Evolutionary conservation across 2,329 filamentous ascomycete species (phyloP).

Genomic region (Aspergillus cejpii): DNA sequence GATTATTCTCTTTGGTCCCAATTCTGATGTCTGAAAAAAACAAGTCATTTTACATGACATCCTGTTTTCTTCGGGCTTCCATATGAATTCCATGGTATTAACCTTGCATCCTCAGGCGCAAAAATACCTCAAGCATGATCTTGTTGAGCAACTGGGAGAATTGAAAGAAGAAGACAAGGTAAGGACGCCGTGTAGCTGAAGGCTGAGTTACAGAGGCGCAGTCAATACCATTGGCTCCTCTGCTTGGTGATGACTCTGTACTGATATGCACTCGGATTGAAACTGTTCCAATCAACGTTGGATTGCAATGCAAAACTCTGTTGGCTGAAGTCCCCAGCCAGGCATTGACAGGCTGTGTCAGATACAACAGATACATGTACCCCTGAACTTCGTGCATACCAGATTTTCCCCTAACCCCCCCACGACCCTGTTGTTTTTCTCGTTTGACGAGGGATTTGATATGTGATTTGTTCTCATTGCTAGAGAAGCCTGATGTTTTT

Average conservation of each 20-base stretch:
- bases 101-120: not conserved
- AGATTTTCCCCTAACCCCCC: conserved; percentile 9
- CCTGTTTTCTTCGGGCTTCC: not conserved
- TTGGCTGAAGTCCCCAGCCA: conserved; percentile 7
- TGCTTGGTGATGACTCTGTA: not conserved
- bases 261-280: conserved; percentile 1
- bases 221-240: not conserved
- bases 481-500: not conserved
- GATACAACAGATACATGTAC: conserved; percentile 7
- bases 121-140: not conserved
- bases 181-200: not conserved
- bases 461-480: not conserved
- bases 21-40: not conserved
- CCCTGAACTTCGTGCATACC: conserved; percentile 21
- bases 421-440: conserved; percentile 9
- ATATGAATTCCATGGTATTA: not conserved
- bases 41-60: not conserved
- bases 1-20: not conserved
- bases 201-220: not conserved
- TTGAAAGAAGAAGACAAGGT: not conserved
- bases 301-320: conserved; percentile 2
- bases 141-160: not conserved
- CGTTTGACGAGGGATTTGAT: conserved; percentile 4
- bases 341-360: conserved; percentile 5
- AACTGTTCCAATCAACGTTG: conserved; percentile 10